Percentiles rank a stretch among this genome's conserved stretches.
These are phyloP conservation scores for Phellinidium pouzarii DNA, from an alignment of 1,284 basidiomycete genomes.

Conservation along the genomic window DNA sequence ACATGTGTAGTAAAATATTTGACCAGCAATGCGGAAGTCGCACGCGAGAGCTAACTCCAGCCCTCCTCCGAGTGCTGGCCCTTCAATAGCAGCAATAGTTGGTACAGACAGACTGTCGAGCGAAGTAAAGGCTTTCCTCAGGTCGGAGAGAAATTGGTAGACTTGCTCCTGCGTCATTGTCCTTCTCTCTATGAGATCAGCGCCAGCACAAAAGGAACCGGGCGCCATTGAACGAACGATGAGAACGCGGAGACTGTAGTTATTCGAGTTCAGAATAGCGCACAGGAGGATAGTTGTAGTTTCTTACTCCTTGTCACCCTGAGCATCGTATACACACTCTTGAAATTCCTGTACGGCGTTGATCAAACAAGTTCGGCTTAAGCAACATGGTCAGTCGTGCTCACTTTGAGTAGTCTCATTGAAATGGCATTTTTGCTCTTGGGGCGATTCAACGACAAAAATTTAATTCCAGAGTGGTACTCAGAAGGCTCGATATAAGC, in stretches of 20 bases:
- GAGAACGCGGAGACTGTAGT: slow-evolving; percentile 61
- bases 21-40: slow-evolving; percentile 84
- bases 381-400: slow-evolving; percentile 11
- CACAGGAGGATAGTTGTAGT: too few species aligned
- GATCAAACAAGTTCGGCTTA: slow-evolving; percentile 4
- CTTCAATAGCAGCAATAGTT: slow-evolving; percentile 89
- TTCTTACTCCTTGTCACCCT: slow-evolving; percentile 60
- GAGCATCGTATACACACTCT: slow-evolving; percentile 61
- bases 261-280: too few species aligned
- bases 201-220: slow-evolving; percentile 88
- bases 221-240: slow-evolving; percentile 69
- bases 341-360: slow-evolving; percentile 57
- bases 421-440: slow-evolving; percentile 89
- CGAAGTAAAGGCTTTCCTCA: slow-evolving; percentile 66
- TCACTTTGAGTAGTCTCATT: slow-evolving; percentile 60
- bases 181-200: slow-evolving; percentile 82
- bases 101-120: slow-evolving; percentile 81
- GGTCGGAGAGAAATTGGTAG: slow-evolving; percentile 69
- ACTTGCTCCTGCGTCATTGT: slow-evolving; percentile 76
- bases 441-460: slow-evolving; percentile 72
- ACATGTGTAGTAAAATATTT: slow-evolving; percentile 16
- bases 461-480: slow-evolving; percentile 49
- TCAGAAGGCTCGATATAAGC: slow-evolving; percentile 51
- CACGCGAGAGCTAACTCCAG: slow-evolving; percentile 83
- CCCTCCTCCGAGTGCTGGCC: slow-evolving; percentile 88